phyloP scores from a whole-genome alignment of 495 filamentous ascomycete species.

The Emericellopsis terricola region DNA sequence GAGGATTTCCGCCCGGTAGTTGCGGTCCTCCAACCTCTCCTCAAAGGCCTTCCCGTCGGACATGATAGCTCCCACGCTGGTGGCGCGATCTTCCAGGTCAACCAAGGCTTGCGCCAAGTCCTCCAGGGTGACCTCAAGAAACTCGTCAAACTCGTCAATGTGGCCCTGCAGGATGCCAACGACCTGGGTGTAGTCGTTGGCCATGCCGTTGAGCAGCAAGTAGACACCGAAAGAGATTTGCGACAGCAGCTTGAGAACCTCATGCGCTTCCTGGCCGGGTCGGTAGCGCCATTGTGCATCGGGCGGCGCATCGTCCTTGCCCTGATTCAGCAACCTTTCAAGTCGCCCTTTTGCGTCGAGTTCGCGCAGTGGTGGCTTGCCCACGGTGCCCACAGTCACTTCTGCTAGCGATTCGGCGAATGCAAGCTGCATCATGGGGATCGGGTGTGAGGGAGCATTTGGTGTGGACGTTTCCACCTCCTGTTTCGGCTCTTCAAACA shows the following conservation, averaged over 20 bases:
- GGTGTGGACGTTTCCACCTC: slow-evolving; percentile 7
- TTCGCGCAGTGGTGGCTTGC: slow-evolving; percentile 32
- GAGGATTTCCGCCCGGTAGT: slow-evolving; percentile 64
- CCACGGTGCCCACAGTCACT: slow-evolving; percentile 29
- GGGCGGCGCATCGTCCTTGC: slow-evolving; percentile 38
- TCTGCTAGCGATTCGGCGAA: slow-evolving; percentile 87
- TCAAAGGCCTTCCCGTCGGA: slow-evolving; percentile 74
- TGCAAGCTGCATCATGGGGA: slow-evolving; percentile 70
- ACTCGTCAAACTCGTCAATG: slow-evolving; percentile 85
- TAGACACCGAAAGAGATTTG: slow-evolving; percentile 92
- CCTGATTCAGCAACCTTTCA: slow-evolving; percentile 46
- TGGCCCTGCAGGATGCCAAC: slow-evolving; percentile 80
- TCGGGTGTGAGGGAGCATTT: slow-evolving; percentile 41
- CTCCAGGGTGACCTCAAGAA: slow-evolving; percentile 66
- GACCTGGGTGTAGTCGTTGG: slow-evolving; percentile 74
- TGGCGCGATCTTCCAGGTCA: slow-evolving; percentile 56
- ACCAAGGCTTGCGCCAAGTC: slow-evolving; percentile 68
- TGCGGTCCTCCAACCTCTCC: slow-evolving; percentile 67
- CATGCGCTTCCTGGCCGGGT: slow-evolving; percentile 50
- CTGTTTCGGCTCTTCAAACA: not conserved
- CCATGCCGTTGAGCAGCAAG: slow-evolving; percentile 65
- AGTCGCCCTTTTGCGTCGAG: slow-evolving; percentile 49
- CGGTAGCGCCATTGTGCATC: slow-evolving; percentile 57
- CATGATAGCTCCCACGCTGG: slow-evolving; percentile 66
- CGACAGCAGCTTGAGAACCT: slow-evolving; percentile 74